A percentile compares a stretch with the other conserved stretches of the same genome.
These are phyloP conservation scores for Kwoniella dejecticola DNA, from an alignment of 768 basidiomycete genomes.

Conservation along the genomic window DNA sequence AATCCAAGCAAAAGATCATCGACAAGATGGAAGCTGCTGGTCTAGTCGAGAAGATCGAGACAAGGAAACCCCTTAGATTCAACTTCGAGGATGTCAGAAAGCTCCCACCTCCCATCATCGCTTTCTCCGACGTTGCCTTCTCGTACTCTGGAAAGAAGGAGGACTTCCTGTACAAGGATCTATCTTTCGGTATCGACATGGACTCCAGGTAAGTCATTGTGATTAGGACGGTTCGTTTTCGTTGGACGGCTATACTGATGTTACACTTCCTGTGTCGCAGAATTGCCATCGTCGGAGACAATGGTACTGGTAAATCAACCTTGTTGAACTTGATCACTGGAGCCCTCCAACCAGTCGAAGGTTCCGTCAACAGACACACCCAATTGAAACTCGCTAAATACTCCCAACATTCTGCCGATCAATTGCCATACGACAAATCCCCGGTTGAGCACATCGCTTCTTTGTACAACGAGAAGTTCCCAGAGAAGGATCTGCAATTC, in stretches of 20 bases:
- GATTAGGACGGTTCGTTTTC: not conserved
- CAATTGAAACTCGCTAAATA: slow-evolving; percentile 95
- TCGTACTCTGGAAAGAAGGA: slow-evolving; percentile 86
- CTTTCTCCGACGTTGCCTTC: slow-evolving; percentile 92
- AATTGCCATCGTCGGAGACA: slow-evolving; percentile 92
- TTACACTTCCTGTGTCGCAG: slow-evolving; percentile 46
- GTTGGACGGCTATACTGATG: not conserved
- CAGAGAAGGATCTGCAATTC: slow-evolving; percentile 90
- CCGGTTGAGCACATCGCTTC: slow-evolving; percentile 93
- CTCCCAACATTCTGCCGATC: slow-evolving; percentile 97
- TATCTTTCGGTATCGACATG: slow-evolving; percentile 94
- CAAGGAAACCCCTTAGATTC: slow-evolving; percentile 74
- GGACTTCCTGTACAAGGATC: slow-evolving; percentile 81
- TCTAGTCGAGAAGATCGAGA: slow-evolving; percentile 86
- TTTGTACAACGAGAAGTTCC: slow-evolving; percentile 77
- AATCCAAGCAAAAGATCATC: slow-evolving; percentile 99
- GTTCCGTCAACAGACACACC: slow-evolving; percentile 85
- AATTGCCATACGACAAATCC: slow-evolving; percentile 86
- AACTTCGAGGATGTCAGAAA: slow-evolving; percentile 93
- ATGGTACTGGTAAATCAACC: slow-evolving; percentile 93
- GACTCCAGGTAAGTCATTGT: slow-evolving; percentile 52
- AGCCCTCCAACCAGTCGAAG: slow-evolving; percentile 73
- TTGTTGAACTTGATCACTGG: slow-evolving; percentile 87
- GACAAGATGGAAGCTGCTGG: slow-evolving; percentile 99
- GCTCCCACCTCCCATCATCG: slow-evolving; percentile 95